These are phyloP conservation scores for Candida pseudofarinosa DNA, from an alignment of 805 yeast genomes.

Conservation along the genomic window DNA sequence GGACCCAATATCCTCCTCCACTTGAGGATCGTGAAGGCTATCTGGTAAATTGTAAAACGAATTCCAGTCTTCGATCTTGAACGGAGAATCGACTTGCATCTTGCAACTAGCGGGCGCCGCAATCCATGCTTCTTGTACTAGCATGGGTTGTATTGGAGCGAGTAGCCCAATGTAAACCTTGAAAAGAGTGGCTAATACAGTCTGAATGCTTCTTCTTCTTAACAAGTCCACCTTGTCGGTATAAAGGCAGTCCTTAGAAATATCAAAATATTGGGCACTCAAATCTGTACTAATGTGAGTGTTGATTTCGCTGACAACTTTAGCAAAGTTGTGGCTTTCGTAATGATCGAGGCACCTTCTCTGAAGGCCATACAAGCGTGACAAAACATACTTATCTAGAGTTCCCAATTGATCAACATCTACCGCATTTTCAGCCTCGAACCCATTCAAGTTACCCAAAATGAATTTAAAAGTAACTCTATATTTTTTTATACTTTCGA, in stretches of 20 bases:
- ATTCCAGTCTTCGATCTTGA: slow-evolving; percentile 41
- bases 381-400: slow-evolving; percentile 62
- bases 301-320: slow-evolving; percentile 63
- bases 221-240: slow-evolving; percentile 51
- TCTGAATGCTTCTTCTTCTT: slow-evolving; percentile 58
- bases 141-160: slow-evolving; percentile 77
- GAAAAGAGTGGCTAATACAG: slow-evolving; percentile 59
- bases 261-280: slow-evolving; percentile 82
- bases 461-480: slow-evolving; percentile 77
- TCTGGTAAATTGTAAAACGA: slow-evolving; percentile 28
- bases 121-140: slow-evolving; percentile 88
- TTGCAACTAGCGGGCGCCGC: slow-evolving; percentile 35
- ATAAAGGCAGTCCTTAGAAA: slow-evolving; percentile 80
- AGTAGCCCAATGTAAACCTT: slow-evolving; percentile 60
- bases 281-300: slow-evolving; percentile 70
- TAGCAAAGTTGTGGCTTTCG: slow-evolving; percentile 59
- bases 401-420: slow-evolving; percentile 30
- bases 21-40: slow-evolving; percentile 24
- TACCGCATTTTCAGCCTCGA: slow-evolving; percentile 26
- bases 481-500: slow-evolving; percentile 75
- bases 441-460: slow-evolving; percentile 67
- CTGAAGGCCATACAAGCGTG: slow-evolving; percentile 49
- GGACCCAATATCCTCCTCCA: slow-evolving; percentile 42
- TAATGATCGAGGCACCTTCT: slow-evolving; percentile 42
- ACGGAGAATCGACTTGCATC: slow-evolving; percentile 37